Base-by-base conservation (phyloP, 768 basidiomycete genomes). In the Trametes coccinea region DNA sequence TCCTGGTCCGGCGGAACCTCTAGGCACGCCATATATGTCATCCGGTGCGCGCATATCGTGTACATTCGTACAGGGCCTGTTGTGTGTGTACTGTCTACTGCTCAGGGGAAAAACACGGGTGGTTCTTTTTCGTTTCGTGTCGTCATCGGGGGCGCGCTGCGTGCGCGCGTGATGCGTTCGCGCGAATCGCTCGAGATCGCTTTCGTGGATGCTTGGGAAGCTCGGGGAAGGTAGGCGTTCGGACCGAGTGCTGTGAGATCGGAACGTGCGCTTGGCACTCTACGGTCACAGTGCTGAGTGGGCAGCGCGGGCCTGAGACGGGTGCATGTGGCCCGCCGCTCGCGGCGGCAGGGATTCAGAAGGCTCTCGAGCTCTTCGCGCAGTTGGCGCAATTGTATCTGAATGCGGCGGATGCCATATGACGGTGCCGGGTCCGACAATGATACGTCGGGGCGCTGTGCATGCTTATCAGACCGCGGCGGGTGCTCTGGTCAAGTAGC, bases 111-210 rank as follows among this genome's bases (percentile, higher is more conserved):
- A 31, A 5, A 33, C 41, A 43, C 14, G 41, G 41, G 37, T 39
- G 22, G 22, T 17, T 39, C n/a, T 40, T 37, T 17, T 16, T 7
- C 46, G 5, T 4, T 31, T 39, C 37, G 17, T 56, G 46, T 56
- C 54, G 54, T 56, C 54, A 56, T 56, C 45, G 34, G n/a, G 54
- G 31, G n/a, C 34, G 39, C 52, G 45, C 43, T 56, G 47, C 37
- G 55, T 56, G 55, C 55, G 55, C 47, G n/a, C 54, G 54, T 31
- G 44, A 31, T 46, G 54, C 54, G 44, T 43, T 45, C 53, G 27
- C n/a, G 53, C 39, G 11, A 33, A 41, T 56, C 44, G 44, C 17
- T 39, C 51, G 37, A 52, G 33, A n/a, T 34, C 13, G n/a, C 34
- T 34, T 37, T 37, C 34, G 5, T 37, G 34, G 34, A 37, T 5